Base-by-base conservation (phyloP, 2,329 filamentous ascomycete species). In the Sporothrix phasma region DNA sequence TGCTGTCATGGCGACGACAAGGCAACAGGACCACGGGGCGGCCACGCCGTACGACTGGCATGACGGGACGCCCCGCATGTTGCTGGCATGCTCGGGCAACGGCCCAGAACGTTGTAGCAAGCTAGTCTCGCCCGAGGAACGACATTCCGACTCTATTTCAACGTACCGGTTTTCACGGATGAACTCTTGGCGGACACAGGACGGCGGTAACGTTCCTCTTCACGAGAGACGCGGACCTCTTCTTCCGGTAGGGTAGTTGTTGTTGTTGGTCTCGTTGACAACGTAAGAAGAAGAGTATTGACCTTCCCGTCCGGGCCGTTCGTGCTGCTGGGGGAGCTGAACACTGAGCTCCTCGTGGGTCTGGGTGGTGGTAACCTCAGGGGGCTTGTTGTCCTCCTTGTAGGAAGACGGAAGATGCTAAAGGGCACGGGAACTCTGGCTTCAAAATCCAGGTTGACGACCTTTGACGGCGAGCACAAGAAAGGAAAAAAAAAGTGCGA, bases 401-500 rank as follows among this genome's bases (percentile, higher is more conserved):
- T 74, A 74, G 62, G 73, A 72, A 47, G 72, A 96, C 84, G 93
- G 93, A 87, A 97, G 89, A 97, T 89, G 90, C 92, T 97, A 88
- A 97, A 96, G 82, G 93, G 93, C 81, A 97, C 94, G 84, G 93
- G 91, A 81, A 97, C 90, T 81, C 92, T 90, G 82, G 92, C 92
- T 89, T 96, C 92, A 94, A 96, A 97, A 90, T 97, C 92, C 92
- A 97, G 92, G 84, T 91, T 97, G 90, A 82, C 90, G 88, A 88
- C 87, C 87, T 89, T 86, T 80, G 72, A 71, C 68, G 72, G 75
- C 65, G 66, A 51, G 63, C 74, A 75, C 73, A 72, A 75, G 74
- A 77, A 84, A 82, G 83, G 82, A 84, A 81, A 84, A 75, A 77
- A 81, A 82, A 81, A 80, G 86, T 69, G 68, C 71, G 71, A 70